Evolutionary conservation across 352 stramenopile species (phyloP), one percentile per base, ranked within the genome.

Genomic region (Pythium aphanidermatum): DNA sequence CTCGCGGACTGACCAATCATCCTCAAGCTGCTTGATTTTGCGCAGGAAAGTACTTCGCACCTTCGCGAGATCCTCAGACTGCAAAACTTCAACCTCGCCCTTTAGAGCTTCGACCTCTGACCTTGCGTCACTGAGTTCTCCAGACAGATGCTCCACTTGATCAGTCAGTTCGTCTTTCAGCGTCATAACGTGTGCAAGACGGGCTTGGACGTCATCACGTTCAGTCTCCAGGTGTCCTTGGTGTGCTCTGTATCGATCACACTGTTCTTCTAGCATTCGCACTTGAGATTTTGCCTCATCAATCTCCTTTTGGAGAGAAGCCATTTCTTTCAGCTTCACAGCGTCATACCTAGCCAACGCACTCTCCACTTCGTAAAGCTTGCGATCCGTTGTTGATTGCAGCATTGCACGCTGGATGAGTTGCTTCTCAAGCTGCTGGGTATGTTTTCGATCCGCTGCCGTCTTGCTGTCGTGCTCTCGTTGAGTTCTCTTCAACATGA

Each of bases 381-480:
- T 88, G 10, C 74, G 66, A 36, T 91, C 75, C 17, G 85, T 30
- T 45, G 53, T 80, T 2, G 74, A 82, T 20, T 76, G 49, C 7
- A 91, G 58, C 39, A 81, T 74, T 3, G 75, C 61, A 1, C 79
- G 60, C 49, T 91, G 75, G 24, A 76, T n/a, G 32, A 91, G 60
- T 46, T 91, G 79, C 23, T 81, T 86, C 30, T 91, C 74, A 2
- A 91, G 50, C 25, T 88, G 73, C 31, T 86, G 63, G 24, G 83
- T 82, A 32, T 82, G 67, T 41, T 86, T 86, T 8, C 63, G 55
- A 34, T 88, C 70, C 0, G 75, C 72, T 2, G 53, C 52, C 14
- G 64, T 38, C 51, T 82, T 86, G 41, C 71, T 80, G 48, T 91
- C 75, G 41, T 86, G 68, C 51, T 88, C 79, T 17, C 75, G 69